Evolutionary conservation across 106 monocot genomes (phyloP), one percentile per base, ranked within the genome.

Genomic region (Dendrobium huoshanense): DNA sequence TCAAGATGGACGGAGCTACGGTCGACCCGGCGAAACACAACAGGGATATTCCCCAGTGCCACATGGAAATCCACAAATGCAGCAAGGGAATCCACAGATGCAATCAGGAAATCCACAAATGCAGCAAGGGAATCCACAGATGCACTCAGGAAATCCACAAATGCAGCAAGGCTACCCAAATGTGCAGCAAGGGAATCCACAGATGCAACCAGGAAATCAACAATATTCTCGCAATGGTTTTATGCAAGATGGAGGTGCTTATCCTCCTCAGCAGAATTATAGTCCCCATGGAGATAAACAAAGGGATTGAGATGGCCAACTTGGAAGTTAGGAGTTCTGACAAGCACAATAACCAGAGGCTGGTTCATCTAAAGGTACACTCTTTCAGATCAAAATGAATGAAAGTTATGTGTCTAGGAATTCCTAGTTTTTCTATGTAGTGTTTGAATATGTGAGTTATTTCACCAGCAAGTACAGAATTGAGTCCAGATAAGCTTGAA

Each of bases 1-100:
- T 40, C 85, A 90, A 68, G 82, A 83, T 59, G 85, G 86, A 75
- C 80, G 82, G 22, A 82, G 70, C 15, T 70, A 70, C 0, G 37
- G 10, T n/a, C 61, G n/a, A 61, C 61, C 41, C 0, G 73, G 73
- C 4, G 41, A 42, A 8, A 13, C 4, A 1, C 61, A 19, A 6
- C 72, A 16, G 22, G 42, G 75, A 24, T 75, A n/a, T 25, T 10
- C 44, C 10, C 47, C 20, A 10, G 2, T 20, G 42, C n/a, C n/a
- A 43, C 74, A 74, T 37, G 73, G 73, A 18, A 40, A 41, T 42
- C 16, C 86, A 9, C 64, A n/a, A 64, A 37, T 37, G 37, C 37
- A 37, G 37, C 37, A 37, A 37, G 37, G 37, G 37, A 37, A 3
- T 37, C 37, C 37, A 3, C 37, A 37, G 75, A 85, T 75, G 22